These are phyloP conservation scores for Penstemon newberryi DNA, from an alignment of 257 asterid genomes.

Conservation along the genomic window DNA sequence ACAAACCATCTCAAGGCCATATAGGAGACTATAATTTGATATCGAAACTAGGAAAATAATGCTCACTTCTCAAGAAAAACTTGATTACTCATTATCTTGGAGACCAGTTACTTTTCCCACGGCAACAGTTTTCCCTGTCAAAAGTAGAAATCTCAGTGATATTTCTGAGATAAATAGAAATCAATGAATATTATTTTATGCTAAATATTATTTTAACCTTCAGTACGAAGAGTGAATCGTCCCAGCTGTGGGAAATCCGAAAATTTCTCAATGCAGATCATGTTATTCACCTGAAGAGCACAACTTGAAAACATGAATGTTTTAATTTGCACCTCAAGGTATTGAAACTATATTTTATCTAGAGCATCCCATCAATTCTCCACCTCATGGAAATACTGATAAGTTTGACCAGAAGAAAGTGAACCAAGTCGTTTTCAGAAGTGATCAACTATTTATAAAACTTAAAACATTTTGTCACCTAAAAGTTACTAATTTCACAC, in stretches of 20 bases:
- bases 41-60: neutral
- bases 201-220: constrained; percentile 50
- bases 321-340: neutral
- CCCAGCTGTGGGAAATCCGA: constrained; percentile 82
- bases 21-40: neutral
- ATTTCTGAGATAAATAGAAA: neutral
- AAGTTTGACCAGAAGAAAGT: neutral
- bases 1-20: neutral
- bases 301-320: constrained; percentile 14
- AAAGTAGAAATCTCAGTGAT: constrained; percentile 9
- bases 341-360: neutral
- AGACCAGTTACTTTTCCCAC: constrained; percentile 58
- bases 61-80: constrained; percentile 32
- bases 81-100: constrained; percentile 28
- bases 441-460: neutral
- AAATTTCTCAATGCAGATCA: constrained; percentile 81
- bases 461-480: no score
- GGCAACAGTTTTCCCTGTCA: constrained; percentile 78
- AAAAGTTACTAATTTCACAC: no score
- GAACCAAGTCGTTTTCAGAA: neutral
- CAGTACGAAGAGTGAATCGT: constrained; percentile 90
- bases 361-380: neutral
- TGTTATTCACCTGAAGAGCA: constrained; percentile 64
- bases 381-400: constrained; percentile 3
- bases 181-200: neutral